Evolutionary conservation across 768 basidiomycete species (phyloP), one percentile per base, ranked within the genome.

Genomic region (Aureoboletus auriporus): DNA sequence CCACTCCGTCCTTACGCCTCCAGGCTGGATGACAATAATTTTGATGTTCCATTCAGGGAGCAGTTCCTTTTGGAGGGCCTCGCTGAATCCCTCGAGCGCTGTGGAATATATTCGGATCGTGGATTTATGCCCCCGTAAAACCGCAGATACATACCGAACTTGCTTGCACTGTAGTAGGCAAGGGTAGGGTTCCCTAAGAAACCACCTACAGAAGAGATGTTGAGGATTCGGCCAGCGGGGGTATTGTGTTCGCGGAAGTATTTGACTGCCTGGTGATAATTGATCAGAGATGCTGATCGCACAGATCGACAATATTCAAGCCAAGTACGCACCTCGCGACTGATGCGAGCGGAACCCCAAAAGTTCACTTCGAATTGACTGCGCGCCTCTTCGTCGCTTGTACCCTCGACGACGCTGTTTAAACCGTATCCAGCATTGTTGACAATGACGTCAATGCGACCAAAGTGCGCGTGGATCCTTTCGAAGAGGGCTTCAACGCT

Each of bases 361-460:
- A 68, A 69, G 54, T 68, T 66, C 1, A 63, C 61, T 8, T 67
- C 66, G 31, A 70, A 63, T 42, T 63, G 53, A 39, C 39, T 23
- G 4, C 65, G 62, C 0, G 60, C 67, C 8, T 57, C 58, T 33
- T 56, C 59, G 14, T 68, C 62, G 8, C 44, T 54, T 10, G 55
- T 54, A 9, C 42, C 43, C 40, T 69, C 68, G 10, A 66, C 56
- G 36, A 69, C 63, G 8, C 56, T 50, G 12, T 47, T 44, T 27
- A 58, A n/a, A 2, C 41, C 58, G 29, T 55, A 58, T 6, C 53
- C 68, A 0, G 68, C 69, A 13, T 71, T 71, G 55, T 67, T 70
- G 44, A 63, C 59, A 12, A 71, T 62, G 28, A 67, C 57, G 36
- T 70, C 68, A 12, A 70, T 27, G 5, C 64, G 59, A 11, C 64